Evolutionary conservation across 2,329 filamentous ascomycete species (phyloP).

Genomic region (Myriosclerotinia duriaeana): DNA sequence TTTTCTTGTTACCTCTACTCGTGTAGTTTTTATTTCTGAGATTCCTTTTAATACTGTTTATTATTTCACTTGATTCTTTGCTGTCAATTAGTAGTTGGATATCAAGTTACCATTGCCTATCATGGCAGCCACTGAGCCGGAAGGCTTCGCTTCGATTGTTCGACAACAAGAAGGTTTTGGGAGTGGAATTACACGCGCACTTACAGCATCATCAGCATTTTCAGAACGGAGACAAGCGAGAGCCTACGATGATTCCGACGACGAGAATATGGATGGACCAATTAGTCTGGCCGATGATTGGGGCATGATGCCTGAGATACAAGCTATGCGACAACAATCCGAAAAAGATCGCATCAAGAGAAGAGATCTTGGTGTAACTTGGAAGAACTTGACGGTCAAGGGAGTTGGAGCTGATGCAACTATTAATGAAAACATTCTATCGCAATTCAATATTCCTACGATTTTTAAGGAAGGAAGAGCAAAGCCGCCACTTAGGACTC

Average conservation of each 20-base stretch:
- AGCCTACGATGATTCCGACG: constrained; percentile 32
- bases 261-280: constrained; percentile 28
- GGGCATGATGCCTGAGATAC: constrained; percentile 38
- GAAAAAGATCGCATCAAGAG: constrained; percentile 34
- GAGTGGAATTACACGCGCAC: constrained; percentile 24
- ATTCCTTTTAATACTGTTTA: not conserved
- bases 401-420: constrained; percentile 39
- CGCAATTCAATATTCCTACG: constrained; percentile 34
- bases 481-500: constrained; percentile 63
- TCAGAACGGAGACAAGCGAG: constrained; percentile 27
- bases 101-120: not conserved
- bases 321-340: constrained; percentile 29
- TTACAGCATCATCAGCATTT: constrained; percentile 28
- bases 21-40: not conserved
- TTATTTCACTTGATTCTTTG: not conserved
- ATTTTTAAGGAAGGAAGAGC: constrained; percentile 48
- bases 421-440: constrained; percentile 37
- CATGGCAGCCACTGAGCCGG: constrained; percentile 29
- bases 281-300: constrained; percentile 34
- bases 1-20: not conserved
- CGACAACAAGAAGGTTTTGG: not conserved
- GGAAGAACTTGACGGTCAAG: constrained; percentile 38
- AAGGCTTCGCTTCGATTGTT: constrained; percentile 23
- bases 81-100: not conserved
- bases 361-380: constrained; percentile 42